A percentile compares a stretch with the other conserved stretches of the same genome.
Conservation (phyloP, 2,329 filamentous ascomycete genomes). For the Hypomyces rosellus region DNA sequence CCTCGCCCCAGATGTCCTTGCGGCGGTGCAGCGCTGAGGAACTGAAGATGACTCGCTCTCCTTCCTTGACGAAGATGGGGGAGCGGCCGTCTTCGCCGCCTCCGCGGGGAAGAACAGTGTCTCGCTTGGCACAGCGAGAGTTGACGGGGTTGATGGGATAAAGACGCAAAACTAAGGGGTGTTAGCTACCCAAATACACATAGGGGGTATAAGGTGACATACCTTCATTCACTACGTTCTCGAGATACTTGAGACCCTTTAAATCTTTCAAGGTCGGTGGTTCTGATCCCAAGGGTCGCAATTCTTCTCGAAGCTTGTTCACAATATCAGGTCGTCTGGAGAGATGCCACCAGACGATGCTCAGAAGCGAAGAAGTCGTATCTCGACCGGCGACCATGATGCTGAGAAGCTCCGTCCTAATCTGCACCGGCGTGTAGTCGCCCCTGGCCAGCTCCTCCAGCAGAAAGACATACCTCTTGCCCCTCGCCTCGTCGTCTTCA, state of each 20-base stretch:
- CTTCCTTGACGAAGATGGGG: not conserved
- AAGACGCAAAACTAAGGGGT: not conserved
- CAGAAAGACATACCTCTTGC: too few relatives aligned
- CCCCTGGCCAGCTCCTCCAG: too few relatives aligned
- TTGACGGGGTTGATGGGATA: not conserved
- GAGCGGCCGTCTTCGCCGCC: not conserved
- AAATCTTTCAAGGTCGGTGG: conserved; percentile 40
- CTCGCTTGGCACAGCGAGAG: not conserved
- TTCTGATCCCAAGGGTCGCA: conserved; percentile 25
- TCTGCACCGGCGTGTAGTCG: conserved; percentile 13
- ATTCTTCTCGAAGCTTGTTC: conserved; percentile 39
- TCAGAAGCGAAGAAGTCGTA: conserved; percentile 39
- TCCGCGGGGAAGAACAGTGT: not conserved
- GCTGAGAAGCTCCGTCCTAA: conserved; percentile 37
- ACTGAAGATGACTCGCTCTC: not conserved
- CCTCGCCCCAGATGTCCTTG: conserved; percentile 61
- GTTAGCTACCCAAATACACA: too few relatives aligned
- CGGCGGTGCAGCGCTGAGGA: conserved; percentile 30
- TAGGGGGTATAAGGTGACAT: conserved; percentile 16
- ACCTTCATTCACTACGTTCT: conserved; percentile 53
- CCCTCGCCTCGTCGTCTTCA: too few relatives aligned
- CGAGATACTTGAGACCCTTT: conserved; percentile 48
- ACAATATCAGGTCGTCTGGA: conserved; percentile 35
- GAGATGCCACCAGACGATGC: conserved; percentile 38
- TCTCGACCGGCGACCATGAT: conserved; percentile 40